Conservation (phyloP, 2,329 filamentous ascomycete species). For the Metarhizium humberi region DNA sequence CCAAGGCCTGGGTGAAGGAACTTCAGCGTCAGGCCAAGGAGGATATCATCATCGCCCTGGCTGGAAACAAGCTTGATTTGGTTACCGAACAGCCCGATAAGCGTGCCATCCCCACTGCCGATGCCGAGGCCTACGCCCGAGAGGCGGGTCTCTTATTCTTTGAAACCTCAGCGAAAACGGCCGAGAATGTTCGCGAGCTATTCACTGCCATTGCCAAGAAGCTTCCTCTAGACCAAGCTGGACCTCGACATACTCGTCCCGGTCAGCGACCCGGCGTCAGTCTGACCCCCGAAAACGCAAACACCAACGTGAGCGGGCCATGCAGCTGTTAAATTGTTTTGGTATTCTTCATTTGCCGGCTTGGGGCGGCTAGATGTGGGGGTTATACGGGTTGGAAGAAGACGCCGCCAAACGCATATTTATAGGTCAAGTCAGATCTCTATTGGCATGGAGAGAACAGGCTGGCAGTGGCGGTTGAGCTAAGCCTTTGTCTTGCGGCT, state of each 20-base stretch:
- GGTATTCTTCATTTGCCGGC: not conserved
- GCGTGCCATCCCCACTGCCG: slow-evolving; percentile 78
- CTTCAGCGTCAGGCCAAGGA: slow-evolving; percentile 98
- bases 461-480: slow-evolving; percentile 17
- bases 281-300: slow-evolving; percentile 45
- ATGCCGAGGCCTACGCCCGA: slow-evolving; percentile 89
- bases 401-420: slow-evolving; percentile 14
- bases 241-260: slow-evolving; percentile 73
- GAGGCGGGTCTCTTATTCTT: slow-evolving; percentile 96
- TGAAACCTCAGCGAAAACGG: slow-evolving; percentile 95
- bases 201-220: slow-evolving; percentile 99
- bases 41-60: slow-evolving; percentile 97
- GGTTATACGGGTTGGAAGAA: slow-evolving; percentile 7
- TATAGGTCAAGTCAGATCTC: slow-evolving; percentile 11
- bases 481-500: slow-evolving; percentile 13
- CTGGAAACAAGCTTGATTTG: slow-evolving; percentile 95
- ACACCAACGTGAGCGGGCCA: slow-evolving; percentile 45
- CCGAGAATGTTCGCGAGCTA: slow-evolving; percentile 88
- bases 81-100: slow-evolving; percentile 93
- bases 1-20: slow-evolving; percentile 98
- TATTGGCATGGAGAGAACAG: slow-evolving; percentile 11
- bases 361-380: slow-evolving; percentile 5
- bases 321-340: slow-evolving; percentile 41
- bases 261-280: slow-evolving; percentile 52
- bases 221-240: slow-evolving; percentile 88